These are phyloP conservation scores for Sporothrix pallida DNA, from an alignment of 2,329 filamentous ascomycete species.

Conservation along the genomic window DNA sequence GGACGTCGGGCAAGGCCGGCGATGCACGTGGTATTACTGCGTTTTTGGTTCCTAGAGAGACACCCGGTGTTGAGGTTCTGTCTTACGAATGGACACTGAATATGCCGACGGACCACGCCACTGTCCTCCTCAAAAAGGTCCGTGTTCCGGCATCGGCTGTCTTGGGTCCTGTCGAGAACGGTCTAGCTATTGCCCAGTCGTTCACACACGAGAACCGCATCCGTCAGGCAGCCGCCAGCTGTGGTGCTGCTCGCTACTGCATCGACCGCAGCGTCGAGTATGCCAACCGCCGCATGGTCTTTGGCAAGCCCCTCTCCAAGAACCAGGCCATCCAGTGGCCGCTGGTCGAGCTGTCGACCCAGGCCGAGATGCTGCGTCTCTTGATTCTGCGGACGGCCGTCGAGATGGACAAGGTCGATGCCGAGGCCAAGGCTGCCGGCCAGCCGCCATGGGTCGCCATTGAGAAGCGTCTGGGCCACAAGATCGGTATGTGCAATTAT, in stretches of 20 bases:
- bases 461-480: not conserved
- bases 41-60: not conserved
- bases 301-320: not conserved
- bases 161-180: not conserved
- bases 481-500: conserved; percentile 1
- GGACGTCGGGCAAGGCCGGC: not conserved
- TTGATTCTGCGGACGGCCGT: not conserved
- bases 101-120: conserved; percentile 8
- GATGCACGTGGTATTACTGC: not conserved
- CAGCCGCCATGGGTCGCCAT: not conserved
- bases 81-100: not conserved
- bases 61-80: not conserved
- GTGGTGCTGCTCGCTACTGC: not conserved
- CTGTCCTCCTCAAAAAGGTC: not conserved
- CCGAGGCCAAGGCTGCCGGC: not conserved
- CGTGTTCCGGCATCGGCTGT: not conserved
- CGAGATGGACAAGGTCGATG: not conserved
- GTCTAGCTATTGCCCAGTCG: not conserved
- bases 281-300: not conserved
- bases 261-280: conserved; percentile 14
- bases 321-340: not conserved
- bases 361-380: not conserved
- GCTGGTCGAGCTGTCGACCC: not conserved
- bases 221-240: not conserved
- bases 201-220: not conserved